Evolutionary conservation across 75 land plant genomes (phyloP), one percentile per base, ranked within the genome.

Genomic region (Isoetes taiwanensis): DNA sequence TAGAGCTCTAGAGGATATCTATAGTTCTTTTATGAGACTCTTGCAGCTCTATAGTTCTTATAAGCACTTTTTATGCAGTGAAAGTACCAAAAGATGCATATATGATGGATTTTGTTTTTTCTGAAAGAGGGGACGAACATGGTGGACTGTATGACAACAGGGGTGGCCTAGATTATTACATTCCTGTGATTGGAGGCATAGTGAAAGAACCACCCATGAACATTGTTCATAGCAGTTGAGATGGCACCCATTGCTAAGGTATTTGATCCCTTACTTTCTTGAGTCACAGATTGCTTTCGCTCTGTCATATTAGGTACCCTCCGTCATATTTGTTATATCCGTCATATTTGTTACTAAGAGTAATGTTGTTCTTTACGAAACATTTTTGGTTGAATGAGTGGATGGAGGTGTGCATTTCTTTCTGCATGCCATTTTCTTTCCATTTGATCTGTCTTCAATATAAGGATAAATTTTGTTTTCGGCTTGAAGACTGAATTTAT

Each of bases 171-270:
- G 50, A 46, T n/a, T 46, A 46, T 46, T 23, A 46, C 50, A 46
- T 46, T n/a, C 50, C 50, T 19, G 50, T 46, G 16, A 9, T 19
- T 46, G 50, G 50, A 9, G 50, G 50, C 8, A 46, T 19, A 6
- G 16, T 6, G 8, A 46, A 46, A 23, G 50, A 46, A 23, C 50
- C 50, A 46, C 50, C 50, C 4, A 46, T 46, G 50, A 46, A 23
- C 19, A 46, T 46, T 46, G 50, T 46, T 46, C 50, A 46, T 46
- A 46, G 16, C 50, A 5, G 50, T 46, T n/a, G 50, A 46, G n/a
- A 46, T 46, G 50, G 50, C 50, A 19, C 50, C 50, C 16, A 46
- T 46, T 19, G 50, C 50, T 19, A 46, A 46, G 50, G 50, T 46
- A 46, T 46, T 37, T 9, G 12, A 14, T 37, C 9, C 14, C 9